These are phyloP conservation scores for Williopsis jadinii DNA, from an alignment of 1,139 yeast species.

Conservation along the genomic window DNA sequence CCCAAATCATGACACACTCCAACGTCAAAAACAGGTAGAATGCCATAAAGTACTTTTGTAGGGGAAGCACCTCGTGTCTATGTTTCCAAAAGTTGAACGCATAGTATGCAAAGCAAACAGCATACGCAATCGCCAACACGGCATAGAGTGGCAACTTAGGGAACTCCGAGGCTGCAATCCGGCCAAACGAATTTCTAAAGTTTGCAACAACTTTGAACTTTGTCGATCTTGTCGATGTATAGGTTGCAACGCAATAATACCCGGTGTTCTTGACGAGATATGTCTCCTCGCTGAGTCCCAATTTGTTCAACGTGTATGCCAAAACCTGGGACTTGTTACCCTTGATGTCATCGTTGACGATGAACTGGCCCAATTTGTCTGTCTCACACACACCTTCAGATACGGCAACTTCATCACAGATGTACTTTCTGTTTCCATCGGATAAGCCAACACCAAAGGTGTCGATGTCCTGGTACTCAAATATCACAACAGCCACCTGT, in stretches of 20 bases:
- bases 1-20: conserved; percentile 88
- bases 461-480: conserved; percentile 74
- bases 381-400: conserved; percentile 47
- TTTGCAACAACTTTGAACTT: conserved; percentile 59
- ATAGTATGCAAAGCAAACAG: conserved; percentile 72
- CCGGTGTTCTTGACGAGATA: conserved; percentile 74
- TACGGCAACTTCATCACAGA: conserved; percentile 74
- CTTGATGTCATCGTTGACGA: conserved; percentile 35
- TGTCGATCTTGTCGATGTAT: conserved; percentile 32
- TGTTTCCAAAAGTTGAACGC: conserved; percentile 82
- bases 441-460: conserved; percentile 47
- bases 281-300: conserved; percentile 54
- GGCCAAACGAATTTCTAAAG: conserved; percentile 89
- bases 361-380: conserved; percentile 53
- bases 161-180: conserved; percentile 81
- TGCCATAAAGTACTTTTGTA: conserved; percentile 84
- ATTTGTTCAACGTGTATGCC: conserved; percentile 46
- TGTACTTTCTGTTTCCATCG: conserved; percentile 40
- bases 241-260: conserved; percentile 83
- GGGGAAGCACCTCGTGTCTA: conserved; percentile 80
- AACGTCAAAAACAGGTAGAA: conserved; percentile 77
- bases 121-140: conserved; percentile 74
- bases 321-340: conserved; percentile 48
- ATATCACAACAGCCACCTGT: conserved; percentile 60
- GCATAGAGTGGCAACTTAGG: conserved; percentile 91